Evolutionary conservation across 2,329 filamentous ascomycete genomes (phyloP).

Genomic region (Cryphonectria radicalis): DNA sequence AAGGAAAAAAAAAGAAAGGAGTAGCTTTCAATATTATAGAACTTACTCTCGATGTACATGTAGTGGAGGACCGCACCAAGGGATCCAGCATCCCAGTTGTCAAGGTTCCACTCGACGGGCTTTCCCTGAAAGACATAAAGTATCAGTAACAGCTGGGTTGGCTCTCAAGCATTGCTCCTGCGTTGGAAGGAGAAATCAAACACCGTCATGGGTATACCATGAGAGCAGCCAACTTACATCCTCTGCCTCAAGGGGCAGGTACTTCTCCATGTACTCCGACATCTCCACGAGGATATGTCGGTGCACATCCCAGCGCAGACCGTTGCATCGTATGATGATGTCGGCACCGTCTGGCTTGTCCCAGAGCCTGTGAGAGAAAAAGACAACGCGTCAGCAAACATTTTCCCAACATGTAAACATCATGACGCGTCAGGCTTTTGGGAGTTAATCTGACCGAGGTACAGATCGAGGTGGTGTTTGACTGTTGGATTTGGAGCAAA

Average conservation of each 20-base stretch:
- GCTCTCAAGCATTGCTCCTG: background rate
- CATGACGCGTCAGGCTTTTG: background rate
- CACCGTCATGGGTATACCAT: no score
- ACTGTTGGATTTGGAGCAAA: background rate
- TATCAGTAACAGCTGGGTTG: conserved; percentile 2
- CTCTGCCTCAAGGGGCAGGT: conserved; percentile 14
- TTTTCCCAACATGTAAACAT: background rate
- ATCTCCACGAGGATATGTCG: conserved; percentile 21
- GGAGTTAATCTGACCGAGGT: background rate
- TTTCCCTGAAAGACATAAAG: conserved; percentile 2
- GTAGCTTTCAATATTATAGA: background rate
- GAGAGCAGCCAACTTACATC: conserved; percentile 19
- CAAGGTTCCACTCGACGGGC: conserved; percentile 19
- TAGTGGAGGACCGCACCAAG: conserved; percentile 34
- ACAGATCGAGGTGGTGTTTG: background rate
- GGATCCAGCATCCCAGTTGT: conserved; percentile 29
- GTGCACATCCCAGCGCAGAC: conserved; percentile 22
- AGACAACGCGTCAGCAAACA: conserved; percentile 4
- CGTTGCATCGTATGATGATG: conserved; percentile 13
- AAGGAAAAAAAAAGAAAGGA: background rate
- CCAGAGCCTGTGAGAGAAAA: conserved; percentile 11
- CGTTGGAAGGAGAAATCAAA: no score
- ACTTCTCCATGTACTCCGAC: conserved; percentile 25
- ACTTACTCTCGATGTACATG: conserved; percentile 36
- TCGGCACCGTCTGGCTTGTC: conserved; percentile 4